Conservation (phyloP, 169 alveolate genomes). For the Condylostoma magnum region DNA sequence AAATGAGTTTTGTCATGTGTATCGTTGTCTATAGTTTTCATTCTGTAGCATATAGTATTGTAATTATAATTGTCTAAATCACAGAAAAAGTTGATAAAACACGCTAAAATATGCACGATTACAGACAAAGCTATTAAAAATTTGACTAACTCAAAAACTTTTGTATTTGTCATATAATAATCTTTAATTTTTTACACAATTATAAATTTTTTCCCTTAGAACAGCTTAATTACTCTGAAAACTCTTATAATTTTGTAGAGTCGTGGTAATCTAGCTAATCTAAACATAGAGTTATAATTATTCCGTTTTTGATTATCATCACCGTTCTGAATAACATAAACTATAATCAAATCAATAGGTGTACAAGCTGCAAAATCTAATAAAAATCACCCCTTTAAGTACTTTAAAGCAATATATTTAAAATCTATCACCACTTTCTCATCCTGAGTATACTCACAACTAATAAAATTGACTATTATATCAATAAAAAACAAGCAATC, state of each 20-base stretch:
- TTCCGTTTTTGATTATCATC: too few species aligned
- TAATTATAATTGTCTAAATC: too few species aligned
- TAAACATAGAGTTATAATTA: slow-evolving; percentile 2
- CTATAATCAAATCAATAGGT: slow-evolving; percentile 25
- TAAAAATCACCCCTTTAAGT: slow-evolving; percentile 43
- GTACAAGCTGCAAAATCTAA: slow-evolving; percentile 46
- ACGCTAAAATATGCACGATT: too few species aligned
- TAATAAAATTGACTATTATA: not conserved
- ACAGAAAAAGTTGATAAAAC: too few species aligned
- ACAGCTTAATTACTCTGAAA: slow-evolving; percentile 1
- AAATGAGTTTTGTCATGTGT: too few species aligned
- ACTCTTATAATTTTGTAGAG: slow-evolving; percentile 18
- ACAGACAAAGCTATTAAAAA: too few species aligned
- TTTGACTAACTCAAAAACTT: too few species aligned
- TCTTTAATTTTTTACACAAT: too few species aligned
- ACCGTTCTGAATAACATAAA: not conserved
- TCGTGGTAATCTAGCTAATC: slow-evolving; percentile 21
- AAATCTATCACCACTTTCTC: not conserved
- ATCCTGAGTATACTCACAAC: not conserved
- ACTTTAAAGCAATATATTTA: slow-evolving; percentile 11
- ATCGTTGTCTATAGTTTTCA: too few species aligned
- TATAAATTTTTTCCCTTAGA: too few species aligned
- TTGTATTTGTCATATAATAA: too few species aligned
- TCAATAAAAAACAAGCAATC: slow-evolving; percentile 13
- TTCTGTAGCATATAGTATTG: too few species aligned